Percentiles rank a stretch among this genome's conserved stretches.
Evolutionary conservation across 495 filamentous ascomycete species (phyloP).

Genomic region (Penicillium maclennaniae): DNA sequence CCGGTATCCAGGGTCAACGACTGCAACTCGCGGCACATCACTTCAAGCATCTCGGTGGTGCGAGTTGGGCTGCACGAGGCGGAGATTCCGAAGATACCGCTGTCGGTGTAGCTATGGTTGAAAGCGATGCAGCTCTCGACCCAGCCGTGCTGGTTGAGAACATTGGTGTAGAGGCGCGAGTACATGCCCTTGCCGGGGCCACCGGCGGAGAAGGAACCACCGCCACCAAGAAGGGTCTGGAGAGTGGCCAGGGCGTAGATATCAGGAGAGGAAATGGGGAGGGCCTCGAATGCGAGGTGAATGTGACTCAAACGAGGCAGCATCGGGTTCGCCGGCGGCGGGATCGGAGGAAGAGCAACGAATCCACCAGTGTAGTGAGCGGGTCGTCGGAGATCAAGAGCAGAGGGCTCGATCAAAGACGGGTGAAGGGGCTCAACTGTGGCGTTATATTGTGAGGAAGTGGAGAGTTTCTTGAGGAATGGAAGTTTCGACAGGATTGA

Average conservation of each 20-base stretch:
- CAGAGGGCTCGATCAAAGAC: constrained; percentile 40
- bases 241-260: constrained; percentile 97
- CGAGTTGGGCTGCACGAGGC: constrained; percentile 75
- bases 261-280: constrained; percentile 82
- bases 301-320: constrained; percentile 84
- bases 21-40: constrained; percentile 87
- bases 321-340: constrained; percentile 69
- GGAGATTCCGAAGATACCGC: constrained; percentile 89
- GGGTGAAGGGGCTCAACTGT: constrained; percentile 49
- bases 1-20: constrained; percentile 70
- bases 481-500: constrained; percentile 79
- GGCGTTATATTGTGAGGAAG: constrained; percentile 58
- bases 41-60: constrained; percentile 77
- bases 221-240: constrained; percentile 91
- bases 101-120: constrained; percentile 96
- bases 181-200: constrained; percentile 99
- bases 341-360: constrained; percentile 74
- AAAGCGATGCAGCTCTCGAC: constrained; percentile 92
- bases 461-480: constrained; percentile 88
- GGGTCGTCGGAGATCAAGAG: constrained; percentile 56
- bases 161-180: constrained; percentile 92
- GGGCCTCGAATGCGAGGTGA: constrained; percentile 92
- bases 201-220: constrained; percentile 95
- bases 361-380: constrained; percentile 94
- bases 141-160: constrained; percentile 95